A percentile compares a stretch with the other conserved stretches of the same genome.
Conservation (phyloP, 2,329 filamentous ascomycete genomes). For the Fusarium sp. region DNA sequence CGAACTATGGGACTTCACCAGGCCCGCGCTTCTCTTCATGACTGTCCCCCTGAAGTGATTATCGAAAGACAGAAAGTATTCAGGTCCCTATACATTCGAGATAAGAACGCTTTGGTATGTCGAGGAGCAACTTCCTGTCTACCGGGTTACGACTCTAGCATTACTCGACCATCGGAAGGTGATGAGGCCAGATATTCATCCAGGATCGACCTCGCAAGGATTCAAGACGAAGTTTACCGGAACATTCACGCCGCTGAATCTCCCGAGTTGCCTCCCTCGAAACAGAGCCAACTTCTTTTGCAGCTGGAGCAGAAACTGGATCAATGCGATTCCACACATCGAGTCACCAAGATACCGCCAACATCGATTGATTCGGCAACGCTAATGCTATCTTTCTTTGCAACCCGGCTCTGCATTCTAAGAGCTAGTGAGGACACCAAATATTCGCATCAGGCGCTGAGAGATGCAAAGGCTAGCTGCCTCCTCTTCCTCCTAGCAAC, state of each 20-base stretch:
- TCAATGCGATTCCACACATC: slow-evolving; percentile 34
- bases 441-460: slow-evolving; percentile 5
- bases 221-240: slow-evolving; percentile 43
- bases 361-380: slow-evolving; percentile 17
- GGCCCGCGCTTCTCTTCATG: slow-evolving; percentile 16
- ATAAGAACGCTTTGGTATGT: slow-evolving; percentile 41
- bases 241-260: slow-evolving; percentile 28
- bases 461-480: slow-evolving; percentile 42
- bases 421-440: slow-evolving; percentile 15
- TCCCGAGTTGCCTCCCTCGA: slow-evolving; percentile 7
- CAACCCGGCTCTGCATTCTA: slow-evolving; percentile 38
- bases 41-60: slow-evolving; percentile 15
- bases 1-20: slow-evolving; percentile 46
- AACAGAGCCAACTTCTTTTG: slow-evolving; percentile 18
- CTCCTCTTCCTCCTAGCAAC: slow-evolving; percentile 41
- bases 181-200: slow-evolving; percentile 20
- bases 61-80: slow-evolving; percentile 42
- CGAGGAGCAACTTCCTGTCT: slow-evolving; percentile 39
- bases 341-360: slow-evolving; percentile 21
- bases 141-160: slow-evolving; percentile 31
- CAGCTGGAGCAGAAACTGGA: slow-evolving; percentile 39
- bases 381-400: slow-evolving; percentile 39
- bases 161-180: neutral
- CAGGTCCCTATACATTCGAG: slow-evolving; percentile 42
- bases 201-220: slow-evolving; percentile 38